Percentiles rank a stretch among this genome's conserved stretches.
Conservation (phyloP, 2,329 filamentous ascomycete species). For the Ophiobolus disseminans region DNA sequence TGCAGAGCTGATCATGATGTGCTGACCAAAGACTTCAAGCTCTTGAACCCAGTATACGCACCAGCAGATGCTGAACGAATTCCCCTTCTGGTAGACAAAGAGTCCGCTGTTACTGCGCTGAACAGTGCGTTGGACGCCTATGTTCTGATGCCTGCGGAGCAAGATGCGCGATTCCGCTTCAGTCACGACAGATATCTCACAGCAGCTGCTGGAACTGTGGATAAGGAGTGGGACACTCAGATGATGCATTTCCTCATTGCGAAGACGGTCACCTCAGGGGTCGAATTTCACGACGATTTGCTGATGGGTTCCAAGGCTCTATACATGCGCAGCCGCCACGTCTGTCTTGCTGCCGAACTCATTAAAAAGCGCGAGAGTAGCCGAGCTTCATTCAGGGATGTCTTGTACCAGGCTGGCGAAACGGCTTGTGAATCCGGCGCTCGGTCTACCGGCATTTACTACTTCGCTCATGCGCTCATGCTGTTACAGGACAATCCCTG, state of each 20-base stretch:
- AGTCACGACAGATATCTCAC: constrained; percentile 86
- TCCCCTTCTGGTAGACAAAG: constrained; percentile 61
- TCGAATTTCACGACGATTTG: constrained; percentile 62
- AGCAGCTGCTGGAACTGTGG: constrained; percentile 67
- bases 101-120: constrained; percentile 78
- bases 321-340: constrained; percentile 80
- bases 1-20: no score
- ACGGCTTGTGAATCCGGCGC: constrained; percentile 83
- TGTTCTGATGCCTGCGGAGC: constrained; percentile 80
- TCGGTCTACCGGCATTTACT: constrained; percentile 79
- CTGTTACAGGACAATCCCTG: constrained; percentile 84
- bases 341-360: constrained; percentile 77
- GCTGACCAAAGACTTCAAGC: no score
- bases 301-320: constrained; percentile 57
- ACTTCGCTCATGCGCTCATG: constrained; percentile 76
- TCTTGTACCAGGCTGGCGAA: constrained; percentile 80
- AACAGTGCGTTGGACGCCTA: constrained; percentile 81
- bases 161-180: constrained; percentile 86
- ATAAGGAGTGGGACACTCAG: constrained; percentile 61
- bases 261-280: constrained; percentile 78
- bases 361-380: constrained; percentile 70
- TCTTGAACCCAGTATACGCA: constrained; percentile 74
- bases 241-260: constrained; percentile 90
- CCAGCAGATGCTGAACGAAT: constrained; percentile 52
- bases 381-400: constrained; percentile 72